These are phyloP conservation scores for Fusarium pseudograminearum DNA, from an alignment of 2,329 filamentous ascomycete genomes.

Conservation along the genomic window DNA sequence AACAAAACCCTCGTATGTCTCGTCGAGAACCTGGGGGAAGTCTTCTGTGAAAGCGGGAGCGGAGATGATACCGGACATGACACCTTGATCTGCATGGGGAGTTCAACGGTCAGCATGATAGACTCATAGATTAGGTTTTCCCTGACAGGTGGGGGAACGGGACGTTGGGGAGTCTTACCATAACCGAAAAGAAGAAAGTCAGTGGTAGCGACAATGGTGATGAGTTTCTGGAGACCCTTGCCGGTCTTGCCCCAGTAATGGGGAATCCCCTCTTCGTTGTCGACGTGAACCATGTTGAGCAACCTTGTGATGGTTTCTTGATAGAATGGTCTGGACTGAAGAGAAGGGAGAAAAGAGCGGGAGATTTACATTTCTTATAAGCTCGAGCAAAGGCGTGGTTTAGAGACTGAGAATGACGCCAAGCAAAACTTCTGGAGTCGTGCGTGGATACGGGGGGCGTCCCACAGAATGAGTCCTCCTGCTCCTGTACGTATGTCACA, in stretches of 20 bases:
- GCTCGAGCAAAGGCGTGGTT: background rate
- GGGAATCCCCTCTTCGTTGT: slow-evolving; percentile 31
- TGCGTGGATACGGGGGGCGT: slow-evolving; percentile 19
- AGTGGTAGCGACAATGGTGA: slow-evolving; percentile 36
- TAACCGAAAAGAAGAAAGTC: slow-evolving; percentile 38
- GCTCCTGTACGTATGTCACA: slow-evolving; percentile 11
- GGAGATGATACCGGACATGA: slow-evolving; percentile 67
- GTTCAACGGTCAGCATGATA: background rate
- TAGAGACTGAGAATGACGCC: slow-evolving; percentile 5
- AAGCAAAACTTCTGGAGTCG: slow-evolving; percentile 25
- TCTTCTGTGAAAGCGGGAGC: slow-evolving; percentile 62
- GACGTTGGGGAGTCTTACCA: slow-evolving; percentile 12
- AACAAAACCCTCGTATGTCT: slow-evolving; percentile 62
- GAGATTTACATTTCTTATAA: slow-evolving; percentile 32
- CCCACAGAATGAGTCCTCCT: background rate
- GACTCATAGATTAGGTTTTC: slow-evolving; percentile 39
- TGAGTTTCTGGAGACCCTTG: slow-evolving; percentile 32
- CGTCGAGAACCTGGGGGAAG: slow-evolving; percentile 57
- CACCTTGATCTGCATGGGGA: slow-evolving; percentile 58
- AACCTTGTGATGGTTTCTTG: background rate
- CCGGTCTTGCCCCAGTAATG: slow-evolving; percentile 40
- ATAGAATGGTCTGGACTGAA: slow-evolving; percentile 1
- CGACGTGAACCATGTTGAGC: slow-evolving; percentile 39
- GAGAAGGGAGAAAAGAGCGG: background rate
- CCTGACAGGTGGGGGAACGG: background rate